Evolutionary conservation across 2,329 filamentous ascomycete species (phyloP).

Genomic region (Colletotrichum cereale): DNA sequence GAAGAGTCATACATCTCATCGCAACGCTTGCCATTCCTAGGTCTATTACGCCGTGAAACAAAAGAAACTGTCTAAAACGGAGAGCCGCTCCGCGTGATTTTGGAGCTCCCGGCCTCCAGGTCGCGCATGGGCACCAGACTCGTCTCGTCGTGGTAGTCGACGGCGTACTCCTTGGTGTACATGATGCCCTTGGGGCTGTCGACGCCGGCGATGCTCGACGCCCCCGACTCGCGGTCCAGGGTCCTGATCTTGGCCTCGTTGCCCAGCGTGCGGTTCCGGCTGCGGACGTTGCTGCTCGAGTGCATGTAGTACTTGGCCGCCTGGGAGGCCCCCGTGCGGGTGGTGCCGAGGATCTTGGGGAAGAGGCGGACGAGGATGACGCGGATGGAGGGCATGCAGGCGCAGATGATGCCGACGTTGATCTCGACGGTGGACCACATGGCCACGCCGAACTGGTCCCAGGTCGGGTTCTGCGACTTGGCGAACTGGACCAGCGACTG

Average conservation of each 20-base stretch:
- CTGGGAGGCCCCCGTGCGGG: conserved; percentile 42
- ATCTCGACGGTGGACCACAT: conserved; percentile 55
- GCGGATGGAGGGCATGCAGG: conserved; percentile 53
- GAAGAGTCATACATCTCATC: conserved; percentile 18
- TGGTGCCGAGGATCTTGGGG: conserved; percentile 49
- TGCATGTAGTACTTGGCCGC: conserved; percentile 36
- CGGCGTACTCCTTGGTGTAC: conserved; percentile 51
- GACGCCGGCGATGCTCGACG: conserved; percentile 1
- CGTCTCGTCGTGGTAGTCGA: conserved; percentile 51
- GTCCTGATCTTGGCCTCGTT: conserved; percentile 37
- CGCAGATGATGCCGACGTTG: conserved; percentile 54
- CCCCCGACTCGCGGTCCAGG: conserved; percentile 17
- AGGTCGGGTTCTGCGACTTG: conserved; percentile 50
- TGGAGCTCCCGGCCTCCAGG: conserved; percentile 37
- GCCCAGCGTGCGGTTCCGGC: conserved; percentile 40
- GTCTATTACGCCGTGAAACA: not conserved
- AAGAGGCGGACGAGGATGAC: conserved; percentile 53
- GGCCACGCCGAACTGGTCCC: conserved; percentile 50
- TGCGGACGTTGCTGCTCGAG: conserved; percentile 27
- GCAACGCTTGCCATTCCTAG: conserved; percentile 7
- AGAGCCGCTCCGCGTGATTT: conserved; percentile 26
- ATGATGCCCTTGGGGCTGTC: conserved; percentile 45
- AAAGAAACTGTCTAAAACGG: conserved; percentile 27
- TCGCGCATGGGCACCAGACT: conserved; percentile 49
- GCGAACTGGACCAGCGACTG: conserved; percentile 49